These are phyloP conservation scores for Cyclaneusma minus DNA, from an alignment of 2,329 filamentous ascomycete species.

Conservation along the genomic window DNA sequence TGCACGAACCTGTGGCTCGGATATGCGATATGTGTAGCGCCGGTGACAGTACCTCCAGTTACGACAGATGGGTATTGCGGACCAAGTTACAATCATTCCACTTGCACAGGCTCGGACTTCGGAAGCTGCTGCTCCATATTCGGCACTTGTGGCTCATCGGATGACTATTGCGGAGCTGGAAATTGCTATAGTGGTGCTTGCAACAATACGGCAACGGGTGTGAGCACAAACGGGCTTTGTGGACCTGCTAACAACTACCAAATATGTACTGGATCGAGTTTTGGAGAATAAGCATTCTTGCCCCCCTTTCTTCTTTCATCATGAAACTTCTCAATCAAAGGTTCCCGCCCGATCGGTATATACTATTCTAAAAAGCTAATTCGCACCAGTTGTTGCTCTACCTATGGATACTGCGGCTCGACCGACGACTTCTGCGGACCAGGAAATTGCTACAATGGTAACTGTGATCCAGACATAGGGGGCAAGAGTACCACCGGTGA, in stretches of 20 bases:
- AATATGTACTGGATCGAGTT: too few species aligned
- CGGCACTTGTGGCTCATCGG: conserved; percentile 4
- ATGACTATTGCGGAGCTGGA: conserved; percentile 10
- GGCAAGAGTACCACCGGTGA: conserved; percentile 11
- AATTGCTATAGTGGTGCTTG: conserved; percentile 3
- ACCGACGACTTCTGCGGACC: conserved; percentile 11
- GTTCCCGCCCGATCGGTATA: too few species aligned
- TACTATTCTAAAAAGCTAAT: too few species aligned
- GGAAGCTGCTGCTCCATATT: conserved; percentile 5
- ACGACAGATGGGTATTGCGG: conserved; percentile 6
- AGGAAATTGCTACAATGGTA: conserved; percentile 13
- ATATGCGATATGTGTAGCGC: not conserved
- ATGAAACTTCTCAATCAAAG: too few species aligned
- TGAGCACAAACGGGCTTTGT: too few species aligned
- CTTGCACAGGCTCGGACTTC: conserved; percentile 4
- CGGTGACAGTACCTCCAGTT: conserved; percentile 1
- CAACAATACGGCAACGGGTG: too few species aligned
- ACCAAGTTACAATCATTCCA: conserved; percentile 4
- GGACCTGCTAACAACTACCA: too few species aligned
- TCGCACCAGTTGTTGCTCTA: conserved; percentile 4
- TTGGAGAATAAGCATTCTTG: too few species aligned
- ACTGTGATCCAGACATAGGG: conserved; percentile 12
- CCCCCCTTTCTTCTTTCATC: too few species aligned
- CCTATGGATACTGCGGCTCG: conserved; percentile 6
- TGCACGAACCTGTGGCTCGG: conserved; percentile 1